Conservation (phyloP, 352 stramenopile genomes). For the Pythium grandisporangium region DNA sequence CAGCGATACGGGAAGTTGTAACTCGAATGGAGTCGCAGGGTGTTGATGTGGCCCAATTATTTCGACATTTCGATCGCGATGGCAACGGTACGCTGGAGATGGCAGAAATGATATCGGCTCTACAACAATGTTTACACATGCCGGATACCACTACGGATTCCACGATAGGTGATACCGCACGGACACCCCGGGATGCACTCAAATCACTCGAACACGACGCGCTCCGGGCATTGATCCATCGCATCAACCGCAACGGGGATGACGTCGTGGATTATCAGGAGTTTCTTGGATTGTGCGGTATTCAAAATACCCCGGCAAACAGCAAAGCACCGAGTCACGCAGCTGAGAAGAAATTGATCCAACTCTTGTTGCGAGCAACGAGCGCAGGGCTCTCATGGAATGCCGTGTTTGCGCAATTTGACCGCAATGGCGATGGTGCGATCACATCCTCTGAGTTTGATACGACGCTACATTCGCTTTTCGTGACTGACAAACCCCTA, state of each 20-base stretch:
- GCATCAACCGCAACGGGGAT: constrained; percentile 54
- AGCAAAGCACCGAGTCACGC: constrained; percentile 1
- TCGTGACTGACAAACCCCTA: constrained; percentile 8
- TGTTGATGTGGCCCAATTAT: constrained; percentile 47
- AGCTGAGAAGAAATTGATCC: constrained; percentile 50
- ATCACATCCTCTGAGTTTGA: constrained; percentile 56
- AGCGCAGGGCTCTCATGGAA: constrained; percentile 30
- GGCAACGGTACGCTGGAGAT: constrained; percentile 47
- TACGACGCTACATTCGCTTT: constrained; percentile 35
- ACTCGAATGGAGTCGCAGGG: constrained; percentile 33
- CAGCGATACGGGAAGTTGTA: constrained; percentile 30
- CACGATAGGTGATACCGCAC: no score
- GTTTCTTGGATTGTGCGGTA: constrained; percentile 45
- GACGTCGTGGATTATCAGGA: constrained; percentile 56
- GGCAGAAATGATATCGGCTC: constrained; percentile 36
- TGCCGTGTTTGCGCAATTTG: constrained; percentile 75
- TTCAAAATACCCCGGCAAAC: constrained; percentile 12
- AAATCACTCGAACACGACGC: constrained; percentile 32
- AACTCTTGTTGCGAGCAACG: constrained; percentile 43
- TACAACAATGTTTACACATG: constrained; percentile 29
- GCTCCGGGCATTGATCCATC: constrained; percentile 26
- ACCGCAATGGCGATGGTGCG: constrained; percentile 42
- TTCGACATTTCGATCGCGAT: constrained; percentile 60
- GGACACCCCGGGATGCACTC: no score
- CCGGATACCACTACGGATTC: no score